Evolutionary conservation across 331 rosid genomes (phyloP), one percentile per base, ranked within the genome.

Genomic region (Telfairia occidentalis): DNA sequence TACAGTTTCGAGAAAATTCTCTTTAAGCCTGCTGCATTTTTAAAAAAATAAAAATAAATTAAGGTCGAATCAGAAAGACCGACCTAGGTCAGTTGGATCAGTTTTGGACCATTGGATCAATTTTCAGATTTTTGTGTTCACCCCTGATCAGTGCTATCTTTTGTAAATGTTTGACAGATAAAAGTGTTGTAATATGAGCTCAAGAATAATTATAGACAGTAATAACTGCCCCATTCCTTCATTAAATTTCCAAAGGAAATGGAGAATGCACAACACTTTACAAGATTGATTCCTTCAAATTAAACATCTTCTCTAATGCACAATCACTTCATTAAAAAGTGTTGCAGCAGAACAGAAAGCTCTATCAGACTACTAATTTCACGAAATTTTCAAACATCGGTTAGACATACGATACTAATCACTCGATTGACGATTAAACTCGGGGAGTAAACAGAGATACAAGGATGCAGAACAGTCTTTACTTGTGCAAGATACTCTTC

Each of bases 401-500:
- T 70, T 70, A 28, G 42, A 48, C 45, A 45, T 15, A 16, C 10
- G 10, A 50, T 71, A 69, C 55, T 13, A 12, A 42, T 38, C 52
- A 19, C 19, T 21, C 0, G 72, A 37, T 38, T 4, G 30, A 42
- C 9, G 34, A 65, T 65, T 10, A 19, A 23, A 46, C 8, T 48
- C 26, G 1, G 35, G 1, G 19, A 6, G 35, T 24, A 70, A 40
- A 49, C 18, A 29, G 35, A 45, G 58, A 71, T 1, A 18, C 18
- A 29, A 16, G 45, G 45, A 71, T 49, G 58, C 11, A 19, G 13
- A 19, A 5, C 15, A 7, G 12, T 61, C 34, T 54, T 90, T 84
- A 92, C 80, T 95, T 95, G 93, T 95, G 97, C 70, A 95, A 82
- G 48, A 92, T 78, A 57, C 97, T 82, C 88, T 87, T 95, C 91